phyloP scores from a whole-genome alignment of 345 rosid genomes.

The Mangifera indica region DNA sequence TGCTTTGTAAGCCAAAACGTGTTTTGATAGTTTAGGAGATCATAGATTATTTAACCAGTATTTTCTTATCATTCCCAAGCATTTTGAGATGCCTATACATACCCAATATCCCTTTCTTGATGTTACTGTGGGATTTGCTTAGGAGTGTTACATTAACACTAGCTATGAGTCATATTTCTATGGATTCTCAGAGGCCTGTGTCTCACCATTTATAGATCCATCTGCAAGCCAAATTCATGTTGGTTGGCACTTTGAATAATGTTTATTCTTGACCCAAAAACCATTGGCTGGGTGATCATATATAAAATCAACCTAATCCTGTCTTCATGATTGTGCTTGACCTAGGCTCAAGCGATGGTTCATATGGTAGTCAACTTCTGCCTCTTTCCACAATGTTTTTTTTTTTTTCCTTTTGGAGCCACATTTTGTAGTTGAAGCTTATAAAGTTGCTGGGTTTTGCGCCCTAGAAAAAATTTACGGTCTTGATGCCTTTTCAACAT shows the following conservation, averaged over 20 bases:
- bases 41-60: too few species aligned
- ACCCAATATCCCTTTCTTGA: too few species aligned
- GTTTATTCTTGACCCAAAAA: neutral
- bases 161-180: neutral
- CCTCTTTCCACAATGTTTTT: neutral
- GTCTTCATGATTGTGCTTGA: neutral
- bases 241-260: neutral
- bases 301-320: neutral
- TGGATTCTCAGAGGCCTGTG: neutral
- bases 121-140: too few species aligned
- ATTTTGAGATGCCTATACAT: too few species aligned
- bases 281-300: neutral
- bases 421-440: neutral
- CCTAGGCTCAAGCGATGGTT: neutral
- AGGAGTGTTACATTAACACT: too few species aligned
- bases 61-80: too few species aligned
- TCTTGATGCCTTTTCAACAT: neutral
- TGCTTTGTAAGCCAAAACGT: too few species aligned
- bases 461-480: too few species aligned
- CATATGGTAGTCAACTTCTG: neutral
- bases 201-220: neutral
- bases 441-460: neutral
- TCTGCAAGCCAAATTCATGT: neutral
- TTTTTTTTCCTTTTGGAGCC: neutral
- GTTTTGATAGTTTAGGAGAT: too few species aligned